Evolutionary conservation across 306 rosid genomes (phyloP).

Genomic region (Fragaria nilgerrensis): DNA sequence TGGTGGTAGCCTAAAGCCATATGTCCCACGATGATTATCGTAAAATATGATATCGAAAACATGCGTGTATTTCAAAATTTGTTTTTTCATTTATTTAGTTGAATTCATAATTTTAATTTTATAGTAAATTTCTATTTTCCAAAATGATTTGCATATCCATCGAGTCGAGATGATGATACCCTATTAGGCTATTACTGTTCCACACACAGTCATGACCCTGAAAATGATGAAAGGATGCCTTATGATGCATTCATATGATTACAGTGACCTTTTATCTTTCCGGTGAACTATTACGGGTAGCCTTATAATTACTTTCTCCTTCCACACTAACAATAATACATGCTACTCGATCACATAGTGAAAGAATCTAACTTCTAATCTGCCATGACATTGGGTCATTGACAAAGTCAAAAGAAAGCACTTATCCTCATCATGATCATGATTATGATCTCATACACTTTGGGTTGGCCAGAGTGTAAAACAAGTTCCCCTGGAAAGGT

Average conservation of each 20-base stretch:
- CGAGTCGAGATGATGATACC: conserved; percentile 2
- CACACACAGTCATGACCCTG: conserved; percentile 6
- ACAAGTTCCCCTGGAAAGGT: background rate
- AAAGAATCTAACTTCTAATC: conserved; percentile 17
- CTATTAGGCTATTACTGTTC: background rate
- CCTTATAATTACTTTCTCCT: conserved; percentile 16
- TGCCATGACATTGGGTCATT: conserved; percentile 19
- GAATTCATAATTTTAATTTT: too few species aligned
- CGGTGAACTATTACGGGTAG: background rate
- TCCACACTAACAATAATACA: conserved; percentile 11
- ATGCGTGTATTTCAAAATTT: background rate
- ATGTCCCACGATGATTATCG: background rate
- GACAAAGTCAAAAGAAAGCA: conserved; percentile 40
- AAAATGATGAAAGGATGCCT: conserved; percentile 35
- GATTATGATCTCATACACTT: conserved; percentile 28
- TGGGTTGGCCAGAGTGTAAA: conserved; percentile 30
- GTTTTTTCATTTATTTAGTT: background rate
- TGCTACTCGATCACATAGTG: conserved; percentile 9
- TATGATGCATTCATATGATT: conserved; percentile 29
- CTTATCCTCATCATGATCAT: conserved; percentile 28
- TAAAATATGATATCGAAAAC: background rate
- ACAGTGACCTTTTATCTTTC: conserved; percentile 20
- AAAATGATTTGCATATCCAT: background rate
- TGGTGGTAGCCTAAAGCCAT: conserved; percentile 14
- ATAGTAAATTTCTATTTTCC: background rate